Evolutionary conservation across 148 eudicot species (phyloP).

Genomic region (Hydrangea macrophylla): DNA sequence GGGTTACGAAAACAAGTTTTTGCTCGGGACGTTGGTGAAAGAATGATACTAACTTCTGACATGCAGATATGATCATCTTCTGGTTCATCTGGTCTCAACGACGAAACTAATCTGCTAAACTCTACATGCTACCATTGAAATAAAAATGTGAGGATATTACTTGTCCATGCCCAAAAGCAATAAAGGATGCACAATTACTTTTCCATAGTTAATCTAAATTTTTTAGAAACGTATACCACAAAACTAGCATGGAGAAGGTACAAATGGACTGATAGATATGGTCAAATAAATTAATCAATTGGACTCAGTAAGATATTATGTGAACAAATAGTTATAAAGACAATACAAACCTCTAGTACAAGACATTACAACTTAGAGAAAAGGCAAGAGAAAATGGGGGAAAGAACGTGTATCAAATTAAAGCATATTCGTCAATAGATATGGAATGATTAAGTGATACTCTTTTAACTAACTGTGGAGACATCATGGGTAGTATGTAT

Average conservation of each 20-base stretch:
- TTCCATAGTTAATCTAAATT: neutral
- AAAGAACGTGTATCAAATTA: no score
- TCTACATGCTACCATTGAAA: slow-evolving; percentile 73
- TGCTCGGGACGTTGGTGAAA: slow-evolving; percentile 93
- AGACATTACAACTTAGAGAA: no score
- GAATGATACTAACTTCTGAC: slow-evolving; percentile 81
- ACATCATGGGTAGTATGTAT: neutral
- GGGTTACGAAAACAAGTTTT: slow-evolving; percentile 79
- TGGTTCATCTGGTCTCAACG: slow-evolving; percentile 82
- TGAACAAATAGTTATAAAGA: no score
- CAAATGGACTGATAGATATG: no score
- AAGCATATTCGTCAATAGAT: neutral
- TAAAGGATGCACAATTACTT: neutral
- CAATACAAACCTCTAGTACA: no score
- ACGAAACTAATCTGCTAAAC: slow-evolving; percentile 76
- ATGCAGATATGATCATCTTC: slow-evolving; percentile 83
- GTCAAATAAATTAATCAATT: neutral
- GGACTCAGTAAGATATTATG: neutral
- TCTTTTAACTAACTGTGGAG: neutral
- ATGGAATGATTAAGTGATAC: neutral
- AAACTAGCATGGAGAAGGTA: slow-evolving; percentile 3
- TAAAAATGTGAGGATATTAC: neutral
- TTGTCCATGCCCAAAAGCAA: neutral
- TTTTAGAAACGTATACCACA: neutral
- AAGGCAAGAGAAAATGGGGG: no score